These are phyloP conservation scores for Aspergillus sergii DNA, from an alignment of 2,329 filamentous ascomycete species.

Conservation along the genomic window DNA sequence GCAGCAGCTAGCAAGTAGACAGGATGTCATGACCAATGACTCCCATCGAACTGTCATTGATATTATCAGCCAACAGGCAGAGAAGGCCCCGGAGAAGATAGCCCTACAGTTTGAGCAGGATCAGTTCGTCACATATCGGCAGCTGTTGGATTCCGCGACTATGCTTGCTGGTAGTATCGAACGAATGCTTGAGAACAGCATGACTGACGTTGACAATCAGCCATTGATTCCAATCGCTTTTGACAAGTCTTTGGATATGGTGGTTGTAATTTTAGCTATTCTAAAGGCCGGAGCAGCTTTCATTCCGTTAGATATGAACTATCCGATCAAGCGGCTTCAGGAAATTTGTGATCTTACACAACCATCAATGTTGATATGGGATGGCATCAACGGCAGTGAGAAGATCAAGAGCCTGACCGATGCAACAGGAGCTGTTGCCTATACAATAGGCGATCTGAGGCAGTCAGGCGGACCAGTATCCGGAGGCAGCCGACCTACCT, in stretches of 20 bases:
- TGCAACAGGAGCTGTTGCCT: not conserved
- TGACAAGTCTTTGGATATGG: constrained; percentile 8
- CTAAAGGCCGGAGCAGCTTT: constrained; percentile 9
- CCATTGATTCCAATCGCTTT: constrained; percentile 7
- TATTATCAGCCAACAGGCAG: not conserved
- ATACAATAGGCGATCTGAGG: not conserved
- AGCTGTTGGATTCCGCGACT: not conserved
- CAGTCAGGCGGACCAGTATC: too few species aligned
- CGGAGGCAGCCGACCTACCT: too few species aligned
- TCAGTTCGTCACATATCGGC: constrained; percentile 5
- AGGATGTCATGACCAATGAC: not conserved
- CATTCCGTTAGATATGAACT: constrained; percentile 5
- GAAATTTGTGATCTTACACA: not conserved
- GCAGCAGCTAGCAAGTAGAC: not conserved
- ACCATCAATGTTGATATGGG: constrained; percentile 4
- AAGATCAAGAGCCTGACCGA: not conserved
- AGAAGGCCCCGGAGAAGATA: constrained; percentile 8
- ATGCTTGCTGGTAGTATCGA: not conserved
- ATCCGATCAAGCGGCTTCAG: constrained; percentile 4
- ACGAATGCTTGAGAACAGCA: not conserved
- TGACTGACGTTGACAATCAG: not conserved
- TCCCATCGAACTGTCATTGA: not conserved
- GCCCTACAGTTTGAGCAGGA: constrained; percentile 11
- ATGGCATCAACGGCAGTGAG: not conserved
- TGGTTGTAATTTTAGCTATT: constrained; percentile 4